Percentiles rank a stretch among this genome's conserved stretches.
Evolutionary conservation across 495 filamentous ascomycete genomes (phyloP).

Genomic region (Annulohypoxylon bovei): DNA sequence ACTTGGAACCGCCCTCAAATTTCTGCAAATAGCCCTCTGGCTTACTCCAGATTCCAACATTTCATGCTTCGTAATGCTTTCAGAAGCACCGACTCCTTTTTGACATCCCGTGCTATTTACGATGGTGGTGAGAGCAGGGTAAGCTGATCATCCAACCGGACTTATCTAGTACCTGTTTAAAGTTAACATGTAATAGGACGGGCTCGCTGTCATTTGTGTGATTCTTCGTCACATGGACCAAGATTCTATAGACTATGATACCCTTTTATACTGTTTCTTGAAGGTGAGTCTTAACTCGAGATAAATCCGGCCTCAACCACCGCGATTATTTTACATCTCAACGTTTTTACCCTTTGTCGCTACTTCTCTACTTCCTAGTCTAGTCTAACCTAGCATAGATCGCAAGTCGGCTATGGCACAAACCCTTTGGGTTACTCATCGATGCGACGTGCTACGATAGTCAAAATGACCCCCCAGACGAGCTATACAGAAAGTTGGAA

Average conservation of each 20-base stretch:
- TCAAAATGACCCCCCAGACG: conserved; percentile 68
- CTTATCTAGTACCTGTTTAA: background rate
- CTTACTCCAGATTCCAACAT: conserved; percentile 73
- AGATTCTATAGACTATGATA: conserved; percentile 67
- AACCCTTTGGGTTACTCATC: conserved; percentile 70
- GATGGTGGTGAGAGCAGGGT: conserved; percentile 73
- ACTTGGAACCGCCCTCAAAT: conserved; percentile 70
- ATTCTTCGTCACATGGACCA: conserved; percentile 70
- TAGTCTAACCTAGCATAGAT: conserved; percentile 52
- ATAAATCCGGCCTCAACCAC: background rate
- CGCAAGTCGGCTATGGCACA: conserved; percentile 72
- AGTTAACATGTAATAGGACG: conserved; percentile 55
- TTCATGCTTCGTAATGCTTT: conserved; percentile 75
- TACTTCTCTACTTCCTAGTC: background rate
- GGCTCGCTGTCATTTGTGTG: conserved; percentile 71
- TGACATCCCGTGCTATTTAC: conserved; percentile 70
- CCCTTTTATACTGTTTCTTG: conserved; percentile 70
- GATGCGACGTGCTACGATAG: conserved; percentile 73
- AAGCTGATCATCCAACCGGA: background rate
- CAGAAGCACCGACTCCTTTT: conserved; percentile 66
- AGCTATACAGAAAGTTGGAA: conserved; percentile 66
- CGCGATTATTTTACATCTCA: background rate
- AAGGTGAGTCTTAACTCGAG: conserved; percentile 54
- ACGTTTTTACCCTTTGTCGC: background rate
- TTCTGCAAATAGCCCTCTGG: conserved; percentile 64